Conservation (phyloP, 2,329 filamentous ascomycete species). For the Aspergillus unguis region DNA sequence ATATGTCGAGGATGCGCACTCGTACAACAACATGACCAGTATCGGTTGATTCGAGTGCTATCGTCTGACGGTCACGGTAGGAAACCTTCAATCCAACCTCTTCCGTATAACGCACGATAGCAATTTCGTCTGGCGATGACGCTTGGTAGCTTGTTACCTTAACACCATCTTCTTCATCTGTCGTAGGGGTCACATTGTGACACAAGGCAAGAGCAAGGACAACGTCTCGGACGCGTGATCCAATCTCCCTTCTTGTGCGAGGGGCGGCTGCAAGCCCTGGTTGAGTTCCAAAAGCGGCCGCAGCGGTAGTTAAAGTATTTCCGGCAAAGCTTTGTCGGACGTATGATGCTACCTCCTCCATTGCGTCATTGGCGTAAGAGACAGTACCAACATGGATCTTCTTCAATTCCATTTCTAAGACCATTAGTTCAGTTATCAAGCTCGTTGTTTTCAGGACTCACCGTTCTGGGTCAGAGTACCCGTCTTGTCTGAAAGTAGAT, state of each 20-base stretch:
- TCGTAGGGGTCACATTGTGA: conserved; percentile 93
- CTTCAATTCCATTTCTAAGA: conserved; percentile 87
- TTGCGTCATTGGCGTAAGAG: conserved; percentile 96
- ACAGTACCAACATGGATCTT: conserved; percentile 98
- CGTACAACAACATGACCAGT: conserved; percentile 72
- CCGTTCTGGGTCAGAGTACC: conserved; percentile 94
- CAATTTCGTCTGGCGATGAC: conserved; percentile 95
- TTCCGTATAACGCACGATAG: conserved; percentile 94
- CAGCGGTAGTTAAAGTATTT: conserved; percentile 66
- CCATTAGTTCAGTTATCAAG: conserved; percentile 19
- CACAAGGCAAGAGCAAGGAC: conserved; percentile 89
- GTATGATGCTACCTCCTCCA: conserved; percentile 92
- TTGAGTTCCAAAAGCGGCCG: conserved; percentile 64
- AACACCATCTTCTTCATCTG: conserved; percentile 75
- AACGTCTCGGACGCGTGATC: conserved; percentile 86
- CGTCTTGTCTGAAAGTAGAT: conserved; percentile 93
- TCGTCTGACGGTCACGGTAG: conserved; percentile 81
- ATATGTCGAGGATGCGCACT: conserved; percentile 86
- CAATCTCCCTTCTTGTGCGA: conserved; percentile 86
- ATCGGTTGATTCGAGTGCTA: conserved; percentile 74
- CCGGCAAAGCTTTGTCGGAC: conserved; percentile 76
- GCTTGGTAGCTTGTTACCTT: conserved; percentile 86
- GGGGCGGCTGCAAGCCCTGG: conserved; percentile 61
- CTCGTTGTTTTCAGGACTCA: conserved; percentile 28
- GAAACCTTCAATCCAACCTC: conserved; percentile 80